These are phyloP conservation scores for Pulveroboletus sp. DNA, from an alignment of 768 basidiomycete species.

Conservation along the genomic window DNA sequence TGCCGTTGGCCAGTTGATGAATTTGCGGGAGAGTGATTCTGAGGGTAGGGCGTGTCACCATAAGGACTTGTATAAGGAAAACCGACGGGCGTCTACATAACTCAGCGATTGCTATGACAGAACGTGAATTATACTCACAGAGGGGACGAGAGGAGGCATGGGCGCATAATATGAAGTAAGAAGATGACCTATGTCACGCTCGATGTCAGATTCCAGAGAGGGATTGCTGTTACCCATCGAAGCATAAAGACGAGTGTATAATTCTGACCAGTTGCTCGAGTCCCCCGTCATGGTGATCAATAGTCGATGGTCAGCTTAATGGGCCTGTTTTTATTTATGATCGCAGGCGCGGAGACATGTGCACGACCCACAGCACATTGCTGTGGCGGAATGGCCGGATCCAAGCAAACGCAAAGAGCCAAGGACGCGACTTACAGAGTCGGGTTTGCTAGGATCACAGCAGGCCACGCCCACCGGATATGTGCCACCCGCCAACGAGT, in stretches of 20 bases:
- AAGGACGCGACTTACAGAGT: background rate
- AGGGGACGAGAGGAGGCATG: background rate
- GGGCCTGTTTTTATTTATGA: slow-evolving; percentile 11
- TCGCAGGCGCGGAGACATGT: background rate
- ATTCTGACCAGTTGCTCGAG: slow-evolving; percentile 1
- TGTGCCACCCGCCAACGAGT: slow-evolving; percentile 15
- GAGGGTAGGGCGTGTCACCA: background rate
- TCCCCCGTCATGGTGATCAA: slow-evolving; percentile 14
- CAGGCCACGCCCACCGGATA: background rate
- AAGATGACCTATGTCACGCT: background rate
- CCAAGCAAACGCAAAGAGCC: background rate
- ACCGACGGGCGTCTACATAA: slow-evolving; percentile 2
- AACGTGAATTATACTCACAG: slow-evolving; percentile 12
- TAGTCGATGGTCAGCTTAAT: background rate
- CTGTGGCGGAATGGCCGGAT: slow-evolving; percentile 13
- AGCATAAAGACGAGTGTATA: slow-evolving; percentile 1
- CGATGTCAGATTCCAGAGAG: background rate
- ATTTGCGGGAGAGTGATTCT: background rate
- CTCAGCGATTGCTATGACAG: slow-evolving; percentile 1
- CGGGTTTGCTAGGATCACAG: slow-evolving; percentile 1
- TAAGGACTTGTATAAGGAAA: background rate
- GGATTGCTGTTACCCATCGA: background rate
- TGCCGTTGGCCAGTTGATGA: slow-evolving; percentile 2
- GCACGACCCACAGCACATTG: slow-evolving; percentile 21
- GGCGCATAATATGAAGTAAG: background rate